Evolutionary conservation across 1,139 yeast species (phyloP).

Genomic region (Suhomyces ambrosiae): DNA sequence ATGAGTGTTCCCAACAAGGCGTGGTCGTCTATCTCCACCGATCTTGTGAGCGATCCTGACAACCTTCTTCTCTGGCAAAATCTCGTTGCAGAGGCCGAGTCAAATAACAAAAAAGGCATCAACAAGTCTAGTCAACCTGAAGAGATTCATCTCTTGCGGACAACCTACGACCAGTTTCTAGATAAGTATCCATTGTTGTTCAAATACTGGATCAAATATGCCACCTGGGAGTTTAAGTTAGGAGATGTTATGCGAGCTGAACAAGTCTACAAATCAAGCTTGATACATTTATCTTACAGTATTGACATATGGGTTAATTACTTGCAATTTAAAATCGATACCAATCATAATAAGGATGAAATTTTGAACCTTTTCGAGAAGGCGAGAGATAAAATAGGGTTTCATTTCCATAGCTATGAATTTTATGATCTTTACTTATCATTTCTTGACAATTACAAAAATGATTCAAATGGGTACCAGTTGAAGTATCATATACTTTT

Average conservation of each 20-base stretch:
- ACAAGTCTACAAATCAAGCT: constrained; percentile 55
- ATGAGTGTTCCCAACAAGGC: constrained; percentile 14
- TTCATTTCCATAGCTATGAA: constrained; percentile 70
- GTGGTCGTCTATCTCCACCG: constrained; percentile 29
- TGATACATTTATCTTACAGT: constrained; percentile 55
- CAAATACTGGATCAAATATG: constrained; percentile 81
- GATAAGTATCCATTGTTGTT: constrained; percentile 67
- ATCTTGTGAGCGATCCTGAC: constrained; percentile 45
- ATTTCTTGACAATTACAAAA: constrained; percentile 45
- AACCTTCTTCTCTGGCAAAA: constrained; percentile 53
- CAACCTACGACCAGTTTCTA: constrained; percentile 59
- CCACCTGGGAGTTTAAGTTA: constrained; percentile 62
- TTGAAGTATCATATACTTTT: constrained; percentile 50
- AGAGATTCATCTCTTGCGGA: constrained; percentile 45
- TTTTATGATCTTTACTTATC: constrained; percentile 75
- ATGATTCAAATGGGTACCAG: constrained; percentile 34
- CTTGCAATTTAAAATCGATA: constrained; percentile 54
- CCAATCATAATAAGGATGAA: constrained; percentile 33
- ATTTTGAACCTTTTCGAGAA: constrained; percentile 54
- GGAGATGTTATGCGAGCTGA: constrained; percentile 56
- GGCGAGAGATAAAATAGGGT: constrained; percentile 67
- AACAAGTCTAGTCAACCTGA: constrained; percentile 45
- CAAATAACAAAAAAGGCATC: constrained; percentile 37
- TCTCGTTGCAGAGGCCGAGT: constrained; percentile 39
- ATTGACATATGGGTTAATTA: constrained; percentile 76